A percentile compares a stretch with the other conserved stretches of the same genome.
These are phyloP conservation scores for Clathrospora elynae DNA, from an alignment of 2,329 filamentous ascomycete species.

Conservation along the genomic window DNA sequence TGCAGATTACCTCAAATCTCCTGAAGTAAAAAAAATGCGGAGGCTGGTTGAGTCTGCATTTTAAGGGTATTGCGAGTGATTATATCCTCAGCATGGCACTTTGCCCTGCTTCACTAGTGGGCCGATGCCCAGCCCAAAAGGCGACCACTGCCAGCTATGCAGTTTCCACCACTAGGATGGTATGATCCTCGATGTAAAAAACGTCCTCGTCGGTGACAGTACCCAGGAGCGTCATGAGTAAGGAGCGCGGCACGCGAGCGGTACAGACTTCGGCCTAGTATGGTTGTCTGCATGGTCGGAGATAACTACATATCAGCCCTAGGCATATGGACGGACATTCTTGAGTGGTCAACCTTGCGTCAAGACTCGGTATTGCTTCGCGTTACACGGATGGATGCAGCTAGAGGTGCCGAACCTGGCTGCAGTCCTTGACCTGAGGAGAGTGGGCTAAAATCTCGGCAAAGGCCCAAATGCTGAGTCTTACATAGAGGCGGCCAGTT, in stretches of 20 bases:
- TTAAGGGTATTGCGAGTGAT: slow-evolving; percentile 25
- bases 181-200: slow-evolving; percentile 19
- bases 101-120: slow-evolving; percentile 16
- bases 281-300: slow-evolving; percentile 11
- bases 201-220: slow-evolving; percentile 15
- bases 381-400: slow-evolving; percentile 19
- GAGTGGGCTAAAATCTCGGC: slow-evolving; percentile 14
- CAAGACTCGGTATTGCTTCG: slow-evolving; percentile 11
- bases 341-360: slow-evolving; percentile 9
- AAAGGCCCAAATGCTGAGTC: slow-evolving; percentile 19
- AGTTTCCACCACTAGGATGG: slow-evolving; percentile 25
- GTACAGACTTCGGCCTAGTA: slow-evolving; percentile 14
- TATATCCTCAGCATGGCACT: slow-evolving; percentile 21
- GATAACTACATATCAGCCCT: slow-evolving; percentile 19
- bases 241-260: slow-evolving; percentile 18
- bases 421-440: slow-evolving; percentile 14
- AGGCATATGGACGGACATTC: slow-evolving; percentile 12
- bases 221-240: slow-evolving; percentile 25
- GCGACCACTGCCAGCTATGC: slow-evolving; percentile 21
- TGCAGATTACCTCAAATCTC: slow-evolving; percentile 3
- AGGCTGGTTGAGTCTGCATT: slow-evolving; percentile 12
- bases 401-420: slow-evolving; percentile 20
- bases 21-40: slow-evolving; percentile 13
- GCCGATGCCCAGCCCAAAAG: slow-evolving; percentile 17
- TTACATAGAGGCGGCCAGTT: slow-evolving; percentile 21